Evolutionary conservation across 179 eudicot genomes (phyloP).

Genomic region (Sideroxylon spinosum): DNA sequence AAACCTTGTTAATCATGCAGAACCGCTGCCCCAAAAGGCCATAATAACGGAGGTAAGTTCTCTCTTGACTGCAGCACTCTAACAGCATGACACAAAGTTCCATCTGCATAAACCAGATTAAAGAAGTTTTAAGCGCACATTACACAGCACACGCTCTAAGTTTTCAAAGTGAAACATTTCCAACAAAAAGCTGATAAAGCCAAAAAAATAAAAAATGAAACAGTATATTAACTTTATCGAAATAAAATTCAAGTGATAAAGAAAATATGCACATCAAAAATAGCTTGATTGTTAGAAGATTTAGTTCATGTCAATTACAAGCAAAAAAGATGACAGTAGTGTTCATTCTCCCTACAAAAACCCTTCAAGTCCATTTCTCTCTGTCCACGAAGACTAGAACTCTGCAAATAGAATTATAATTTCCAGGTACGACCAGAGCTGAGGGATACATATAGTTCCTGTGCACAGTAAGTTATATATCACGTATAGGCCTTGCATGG

Average conservation of each 20-base stretch:
- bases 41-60: constrained; percentile 84
- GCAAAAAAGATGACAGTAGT: too few relatives aligned
- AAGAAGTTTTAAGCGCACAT: background rate
- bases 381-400: too few relatives aligned
- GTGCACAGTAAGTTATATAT: too few relatives aligned
- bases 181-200: background rate
- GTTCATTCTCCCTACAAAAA: too few relatives aligned
- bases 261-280: too few relatives aligned
- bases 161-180: background rate
- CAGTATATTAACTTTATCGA: background rate
- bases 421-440: too few relatives aligned
- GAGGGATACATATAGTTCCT: too few relatives aligned
- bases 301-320: too few relatives aligned
- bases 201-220: background rate
- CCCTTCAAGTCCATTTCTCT: too few relatives aligned
- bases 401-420: too few relatives aligned
- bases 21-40: constrained; percentile 88
- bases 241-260: background rate
- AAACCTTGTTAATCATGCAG: constrained; percentile 73
- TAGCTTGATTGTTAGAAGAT: too few relatives aligned
- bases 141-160: background rate
- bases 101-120: constrained; percentile 57
- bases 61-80: constrained; percentile 98
- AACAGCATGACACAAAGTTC: constrained; percentile 80
- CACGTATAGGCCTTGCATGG: too few relatives aligned